Evolutionary conservation across 2,329 filamentous ascomycete species (phyloP).

Genomic region (Fusarium burgessii): DNA sequence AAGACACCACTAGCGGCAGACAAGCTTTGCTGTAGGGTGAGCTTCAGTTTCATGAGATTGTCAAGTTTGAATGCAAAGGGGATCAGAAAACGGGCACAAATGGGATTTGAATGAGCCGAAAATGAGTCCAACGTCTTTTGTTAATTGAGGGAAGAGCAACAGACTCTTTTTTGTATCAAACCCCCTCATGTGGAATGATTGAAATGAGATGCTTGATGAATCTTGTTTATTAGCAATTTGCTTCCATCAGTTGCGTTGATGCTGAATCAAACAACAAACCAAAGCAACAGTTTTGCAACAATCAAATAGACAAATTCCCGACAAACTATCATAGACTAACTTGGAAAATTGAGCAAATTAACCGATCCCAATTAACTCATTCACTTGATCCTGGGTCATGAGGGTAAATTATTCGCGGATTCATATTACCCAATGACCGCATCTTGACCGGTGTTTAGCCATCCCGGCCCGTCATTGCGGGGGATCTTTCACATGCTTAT

Average conservation of each 20-base stretch:
- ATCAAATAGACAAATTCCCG: rapidly evolving
- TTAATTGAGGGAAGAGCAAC: too few relatives aligned
- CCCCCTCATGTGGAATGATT: too few relatives aligned
- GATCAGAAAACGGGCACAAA: not conserved
- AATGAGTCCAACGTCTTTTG: not conserved
- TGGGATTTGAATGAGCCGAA: not conserved
- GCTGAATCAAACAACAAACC: too few relatives aligned
- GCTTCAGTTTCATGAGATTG: rapidly evolving
- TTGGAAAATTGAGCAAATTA: rapidly evolving
- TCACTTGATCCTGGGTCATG: rapidly evolving
- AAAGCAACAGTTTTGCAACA: not conserved
- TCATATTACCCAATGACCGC: not conserved
- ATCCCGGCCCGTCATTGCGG: constrained; percentile 10
- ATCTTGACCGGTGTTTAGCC: constrained; percentile 21
- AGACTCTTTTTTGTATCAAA: too few relatives aligned
- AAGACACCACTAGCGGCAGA: not conserved
- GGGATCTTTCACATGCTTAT: not conserved
- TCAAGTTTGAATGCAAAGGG: not conserved
- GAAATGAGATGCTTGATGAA: too few relatives aligned
- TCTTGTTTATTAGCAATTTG: too few relatives aligned
- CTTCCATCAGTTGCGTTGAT: too few relatives aligned
- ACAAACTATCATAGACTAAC: rapidly evolving
- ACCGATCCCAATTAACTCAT: not conserved
- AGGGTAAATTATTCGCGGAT: not conserved
- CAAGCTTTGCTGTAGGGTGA: constrained; percentile 1